A percentile compares a stretch with the other conserved stretches of the same genome.
Evolutionary conservation across 768 basidiomycete species (phyloP).

Genomic region (Pleurotus djamor): DNA sequence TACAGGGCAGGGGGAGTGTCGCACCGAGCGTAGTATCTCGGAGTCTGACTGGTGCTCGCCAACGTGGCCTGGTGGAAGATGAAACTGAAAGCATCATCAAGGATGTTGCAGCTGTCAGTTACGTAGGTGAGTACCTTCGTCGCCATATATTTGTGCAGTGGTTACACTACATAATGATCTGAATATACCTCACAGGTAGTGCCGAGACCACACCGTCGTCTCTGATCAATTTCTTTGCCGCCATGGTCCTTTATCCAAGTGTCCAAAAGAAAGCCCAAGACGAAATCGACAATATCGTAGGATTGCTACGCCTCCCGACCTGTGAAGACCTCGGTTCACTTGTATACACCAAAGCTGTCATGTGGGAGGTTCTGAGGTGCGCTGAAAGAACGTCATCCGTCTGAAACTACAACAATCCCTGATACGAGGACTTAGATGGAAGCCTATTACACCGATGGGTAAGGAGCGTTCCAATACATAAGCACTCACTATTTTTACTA

Average conservation of each 20-base stretch:
- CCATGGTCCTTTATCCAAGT: background rate
- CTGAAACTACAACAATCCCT: background rate
- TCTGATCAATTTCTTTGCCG: conserved; percentile 12
- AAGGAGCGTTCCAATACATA: background rate
- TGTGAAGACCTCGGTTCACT: background rate
- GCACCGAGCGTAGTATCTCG: background rate
- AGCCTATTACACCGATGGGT: conserved; percentile 27
- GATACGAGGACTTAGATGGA: conserved; percentile 16
- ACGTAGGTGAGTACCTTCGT: background rate
- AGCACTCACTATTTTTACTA: too few relatives aligned
- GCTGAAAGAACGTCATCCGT: too few relatives aligned
- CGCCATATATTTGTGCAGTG: background rate
- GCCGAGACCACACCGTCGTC: conserved; percentile 24
- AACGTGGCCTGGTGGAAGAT: background rate
- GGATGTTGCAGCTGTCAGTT: background rate
- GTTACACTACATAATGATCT: background rate
- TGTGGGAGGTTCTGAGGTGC: conserved; percentile 31
- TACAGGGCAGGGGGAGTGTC: background rate
- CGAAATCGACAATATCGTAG: background rate
- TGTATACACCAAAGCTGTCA: conserved; percentile 20
- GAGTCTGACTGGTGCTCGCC: background rate
- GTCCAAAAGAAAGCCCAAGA: background rate
- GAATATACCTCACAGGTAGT: too few relatives aligned
- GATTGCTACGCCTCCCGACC: background rate
- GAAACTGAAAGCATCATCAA: background rate